phyloP scores from a whole-genome alignment of 495 filamentous ascomycete genomes.

The Lasiosphaeria hispida region DNA sequence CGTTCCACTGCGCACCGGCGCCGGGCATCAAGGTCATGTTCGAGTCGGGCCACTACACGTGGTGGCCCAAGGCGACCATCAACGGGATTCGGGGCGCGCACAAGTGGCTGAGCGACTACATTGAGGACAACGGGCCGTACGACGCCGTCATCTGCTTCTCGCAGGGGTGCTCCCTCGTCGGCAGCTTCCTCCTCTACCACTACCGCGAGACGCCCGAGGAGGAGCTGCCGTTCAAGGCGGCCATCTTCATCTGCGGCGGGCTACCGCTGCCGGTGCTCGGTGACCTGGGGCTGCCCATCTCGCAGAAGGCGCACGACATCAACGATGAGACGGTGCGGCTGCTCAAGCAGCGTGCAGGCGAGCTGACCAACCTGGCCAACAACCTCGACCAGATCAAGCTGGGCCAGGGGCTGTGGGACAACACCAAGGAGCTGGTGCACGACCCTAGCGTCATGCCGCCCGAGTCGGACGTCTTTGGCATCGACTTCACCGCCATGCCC shows the following conservation, averaged over 20 bases:
- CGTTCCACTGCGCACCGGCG: constrained; percentile 42
- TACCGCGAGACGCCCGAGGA: constrained; percentile 29
- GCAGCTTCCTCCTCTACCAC: constrained; percentile 45
- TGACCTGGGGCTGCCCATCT: constrained; percentile 50
- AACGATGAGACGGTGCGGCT: constrained; percentile 29
- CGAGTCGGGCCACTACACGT: constrained; percentile 48
- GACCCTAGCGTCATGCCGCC: constrained; percentile 23
- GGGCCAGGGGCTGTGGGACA: constrained; percentile 30
- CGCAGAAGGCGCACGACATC: constrained; percentile 40
- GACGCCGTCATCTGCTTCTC: constrained; percentile 61
- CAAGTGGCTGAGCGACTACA: constrained; percentile 46
- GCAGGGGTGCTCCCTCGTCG: constrained; percentile 55
- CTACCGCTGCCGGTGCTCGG: constrained; percentile 49
- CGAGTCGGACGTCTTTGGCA: constrained; percentile 44
- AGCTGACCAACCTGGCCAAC: constrained; percentile 28
- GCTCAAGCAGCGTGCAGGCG: constrained; percentile 28
- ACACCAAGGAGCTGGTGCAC: constrained; percentile 31
- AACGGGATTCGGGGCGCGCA: constrained; percentile 40
- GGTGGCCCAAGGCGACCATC: constrained; percentile 39
- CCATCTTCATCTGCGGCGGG: constrained; percentile 59
- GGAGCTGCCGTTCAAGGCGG: constrained; percentile 54
- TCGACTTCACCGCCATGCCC: constrained; percentile 49
- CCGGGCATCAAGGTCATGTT: constrained; percentile 55
- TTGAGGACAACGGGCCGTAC: constrained; percentile 55
- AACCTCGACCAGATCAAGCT: constrained; percentile 27